These are phyloP conservation scores for Lachancea sp. DNA, from an alignment of 805 yeast species.

Conservation along the genomic window DNA sequence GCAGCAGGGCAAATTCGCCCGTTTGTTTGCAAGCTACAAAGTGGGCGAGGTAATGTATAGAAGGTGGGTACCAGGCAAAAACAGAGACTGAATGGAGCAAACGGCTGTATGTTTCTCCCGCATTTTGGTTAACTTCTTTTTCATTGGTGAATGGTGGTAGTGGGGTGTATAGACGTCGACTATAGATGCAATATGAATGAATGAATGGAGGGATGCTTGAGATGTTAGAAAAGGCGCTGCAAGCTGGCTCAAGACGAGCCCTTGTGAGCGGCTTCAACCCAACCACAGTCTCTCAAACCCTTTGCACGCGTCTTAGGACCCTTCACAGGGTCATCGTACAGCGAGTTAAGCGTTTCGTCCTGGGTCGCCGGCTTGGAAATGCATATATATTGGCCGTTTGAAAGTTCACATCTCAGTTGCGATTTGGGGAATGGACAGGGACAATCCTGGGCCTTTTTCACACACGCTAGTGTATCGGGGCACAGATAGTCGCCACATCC, in stretches of 20 bases:
- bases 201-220: background rate
- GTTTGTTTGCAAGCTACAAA: constrained; percentile 36
- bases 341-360: constrained; percentile 31
- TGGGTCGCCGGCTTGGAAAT: constrained; percentile 69
- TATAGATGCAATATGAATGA: background rate
- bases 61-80: constrained; percentile 82
- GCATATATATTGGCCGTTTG: constrained; percentile 63
- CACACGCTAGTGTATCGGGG: constrained; percentile 79
- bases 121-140: no score
- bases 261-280: constrained; percentile 68
- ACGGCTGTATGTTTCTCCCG: no score
- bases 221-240: no score
- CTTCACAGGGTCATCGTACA: constrained; percentile 41
- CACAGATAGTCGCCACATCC: constrained; percentile 68
- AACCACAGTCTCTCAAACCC: constrained; percentile 74
- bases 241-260: constrained; percentile 34
- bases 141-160: no score
- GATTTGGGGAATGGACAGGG: constrained; percentile 89
- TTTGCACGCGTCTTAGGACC: constrained; percentile 40
- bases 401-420: constrained; percentile 73
- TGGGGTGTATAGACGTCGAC: background rate
- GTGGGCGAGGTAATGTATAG: constrained; percentile 63
- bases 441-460: constrained; percentile 58
- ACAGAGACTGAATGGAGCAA: constrained; percentile 54
- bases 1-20: constrained; percentile 13